Evolutionary conservation across 345 rosid genomes (phyloP), one percentile per base, ranked within the genome.

Genomic region (Bruguiera gymnorhiza): DNA sequence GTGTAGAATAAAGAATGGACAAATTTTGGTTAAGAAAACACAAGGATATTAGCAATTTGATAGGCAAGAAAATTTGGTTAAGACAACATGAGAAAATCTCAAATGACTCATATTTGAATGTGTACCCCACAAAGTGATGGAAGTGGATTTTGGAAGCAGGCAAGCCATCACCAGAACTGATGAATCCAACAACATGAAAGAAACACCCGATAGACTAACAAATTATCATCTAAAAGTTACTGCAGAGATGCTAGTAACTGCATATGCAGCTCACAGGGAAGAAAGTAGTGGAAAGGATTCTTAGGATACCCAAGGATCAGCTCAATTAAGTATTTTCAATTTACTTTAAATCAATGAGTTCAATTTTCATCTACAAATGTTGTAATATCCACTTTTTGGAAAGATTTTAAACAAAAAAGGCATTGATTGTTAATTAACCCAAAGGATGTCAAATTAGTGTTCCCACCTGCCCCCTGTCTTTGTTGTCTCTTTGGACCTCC

Each of bases 401-500:
- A 50, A 57, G 23, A 58, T 2, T 9, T 58, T 15, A 30, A 59
- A 51, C 43, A 6, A 61, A 24, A 63, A 19, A 30, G 34, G 59
- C 18, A 7, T 57, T 23, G n/a, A 51, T 16, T 54, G 32, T 21
- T 39, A 59, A 48, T 26, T 23, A 73, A 34, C 51, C 51, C 7
- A 23, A 30, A 46, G 39, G 29, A 61, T 39, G 7, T 16, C 37
- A 36, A 36, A 43, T 26, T 20, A 36, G 23, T 21, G 60, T 65
- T 63, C 81, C 77, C 66, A 96, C 99, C 98, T 89, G 84, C 61
- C 99, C 99, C 77, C 99, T 80, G 77, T 84, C 36, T 83, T 90
- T 92, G 65, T 73, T 92, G 81, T 96, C 99, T 86, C 98, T 88
- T 75, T 90, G 97, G 82, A 96, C 69, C 75, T 89, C 98, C 82